A percentile compares a stretch with the other conserved stretches of the same genome.
Conservation (phyloP, 345 rosid species). For the Dipteronia dyeriana region DNA sequence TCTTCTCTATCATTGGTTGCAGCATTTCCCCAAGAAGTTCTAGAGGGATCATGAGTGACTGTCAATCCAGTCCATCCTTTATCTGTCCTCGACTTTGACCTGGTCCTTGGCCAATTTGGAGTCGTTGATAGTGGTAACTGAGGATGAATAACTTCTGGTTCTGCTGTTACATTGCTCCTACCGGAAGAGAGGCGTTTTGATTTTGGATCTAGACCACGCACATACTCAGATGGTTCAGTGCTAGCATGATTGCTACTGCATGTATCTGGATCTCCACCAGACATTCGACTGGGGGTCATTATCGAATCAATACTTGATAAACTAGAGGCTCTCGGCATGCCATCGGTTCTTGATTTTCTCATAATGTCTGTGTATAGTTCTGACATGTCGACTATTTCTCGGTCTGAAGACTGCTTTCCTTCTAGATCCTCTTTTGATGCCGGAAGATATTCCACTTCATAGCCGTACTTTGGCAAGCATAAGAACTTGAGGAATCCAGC, state of each 20-base stretch:
- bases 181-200: conserved; percentile 82
- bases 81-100: conserved; percentile 90
- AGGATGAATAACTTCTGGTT: conserved; percentile 91
- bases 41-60: conserved; percentile 63
- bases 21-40: conserved; percentile 80
- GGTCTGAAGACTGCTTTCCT: conserved; percentile 47
- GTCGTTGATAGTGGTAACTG: conserved; percentile 77
- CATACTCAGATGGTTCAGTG: conserved; percentile 93
- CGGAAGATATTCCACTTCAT: conserved; percentile 92
- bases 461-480: conserved; percentile 95
- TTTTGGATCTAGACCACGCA: conserved; percentile 91
- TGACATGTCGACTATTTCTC: conserved; percentile 65
- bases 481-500: conserved; percentile 96
- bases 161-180: conserved; percentile 66
- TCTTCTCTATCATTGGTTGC: conserved; percentile 88
- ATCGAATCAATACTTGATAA: conserved; percentile 93
- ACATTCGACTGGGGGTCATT: conserved; percentile 79
- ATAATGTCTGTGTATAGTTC: conserved; percentile 82
- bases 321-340: conserved; percentile 96
- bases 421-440: conserved; percentile 72
- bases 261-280: conserved; percentile 78
- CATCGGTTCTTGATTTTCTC: conserved; percentile 77
- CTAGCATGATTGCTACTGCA: conserved; percentile 77
- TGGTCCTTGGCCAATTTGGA: conserved; percentile 95
- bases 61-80: conserved; percentile 88